A percentile compares a stretch with the other conserved stretches of the same genome.
Evolutionary conservation across 1,284 basidiomycete genomes (phyloP).

Genomic region (Phlebopus sp.): DNA sequence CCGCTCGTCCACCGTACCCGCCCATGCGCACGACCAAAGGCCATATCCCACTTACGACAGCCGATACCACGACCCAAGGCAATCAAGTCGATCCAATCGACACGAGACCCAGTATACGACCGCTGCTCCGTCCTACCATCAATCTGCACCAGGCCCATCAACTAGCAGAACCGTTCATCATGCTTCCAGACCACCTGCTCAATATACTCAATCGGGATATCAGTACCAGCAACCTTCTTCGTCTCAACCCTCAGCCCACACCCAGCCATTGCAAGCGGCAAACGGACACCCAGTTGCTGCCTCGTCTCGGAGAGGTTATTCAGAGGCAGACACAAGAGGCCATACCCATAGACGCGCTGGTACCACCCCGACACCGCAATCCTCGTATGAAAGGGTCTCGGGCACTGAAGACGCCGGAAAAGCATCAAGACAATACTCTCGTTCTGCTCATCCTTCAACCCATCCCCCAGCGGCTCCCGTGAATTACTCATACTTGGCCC

Average conservation of each 20-base stretch:
- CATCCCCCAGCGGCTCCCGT: conserved; percentile 23
- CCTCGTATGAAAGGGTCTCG: conserved; percentile 22
- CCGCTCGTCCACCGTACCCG: conserved; percentile 29
- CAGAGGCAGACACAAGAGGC: conserved; percentile 26
- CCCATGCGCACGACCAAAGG: conserved; percentile 22
- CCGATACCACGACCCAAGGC: conserved; percentile 26
- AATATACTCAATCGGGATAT: conserved; percentile 23
- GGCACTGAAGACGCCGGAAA: conserved; percentile 22
- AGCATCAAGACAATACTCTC: conserved; percentile 24
- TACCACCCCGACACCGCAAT: conserved; percentile 13
- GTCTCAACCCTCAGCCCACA: conserved; percentile 14
- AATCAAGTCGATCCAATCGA: conserved; percentile 22
- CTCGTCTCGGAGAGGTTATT: conserved; percentile 30
- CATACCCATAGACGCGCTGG: conserved; percentile 12
- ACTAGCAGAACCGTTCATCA: conserved; percentile 31
- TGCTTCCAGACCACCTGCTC: conserved; percentile 25
- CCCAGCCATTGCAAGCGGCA: conserved; percentile 8
- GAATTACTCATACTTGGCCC: conserved; percentile 22
- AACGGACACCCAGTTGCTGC: conserved; percentile 17
- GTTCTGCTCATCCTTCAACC: conserved; percentile 20
- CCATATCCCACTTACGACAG: conserved; percentile 19
- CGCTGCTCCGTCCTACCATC: conserved; percentile 22
- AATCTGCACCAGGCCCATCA: conserved; percentile 19
- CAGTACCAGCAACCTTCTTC: conserved; percentile 29
- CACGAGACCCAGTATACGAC: conserved; percentile 28